phyloP scores from a whole-genome alignment of 2,329 filamentous ascomycete genomes.

The Neonectria coccinea region DNA sequence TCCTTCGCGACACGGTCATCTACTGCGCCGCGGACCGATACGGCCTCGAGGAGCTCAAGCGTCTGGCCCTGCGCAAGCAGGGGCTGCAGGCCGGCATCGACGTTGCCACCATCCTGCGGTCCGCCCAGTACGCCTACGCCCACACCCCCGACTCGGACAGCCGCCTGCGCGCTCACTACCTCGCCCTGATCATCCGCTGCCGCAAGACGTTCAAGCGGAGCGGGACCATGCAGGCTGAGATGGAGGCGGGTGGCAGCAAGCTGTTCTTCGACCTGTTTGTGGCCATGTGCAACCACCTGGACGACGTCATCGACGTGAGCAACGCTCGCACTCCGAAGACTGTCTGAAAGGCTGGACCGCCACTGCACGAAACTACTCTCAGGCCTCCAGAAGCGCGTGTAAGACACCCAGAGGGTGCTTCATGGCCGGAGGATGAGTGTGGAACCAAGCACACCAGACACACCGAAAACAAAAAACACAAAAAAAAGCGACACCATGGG shows the following conservation, averaged over 20 bases:
- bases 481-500: constrained; percentile 40
- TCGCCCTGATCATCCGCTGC: constrained; percentile 96
- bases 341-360: constrained; percentile 56
- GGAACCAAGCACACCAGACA: constrained; percentile 37
- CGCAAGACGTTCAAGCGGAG: constrained; percentile 98
- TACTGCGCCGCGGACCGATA: constrained; percentile 95
- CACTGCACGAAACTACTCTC: constrained; percentile 26
- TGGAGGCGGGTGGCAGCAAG: constrained; percentile 90
- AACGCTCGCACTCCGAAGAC: constrained; percentile 71
- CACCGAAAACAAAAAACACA: constrained; percentile 40
- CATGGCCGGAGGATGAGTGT: constrained; percentile 40
- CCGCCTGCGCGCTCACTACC: constrained; percentile 93
- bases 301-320: constrained; percentile 91
- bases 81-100: constrained; percentile 93
- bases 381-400: constrained; percentile 40
- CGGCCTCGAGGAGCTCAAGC: constrained; percentile 92
- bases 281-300: constrained; percentile 97
- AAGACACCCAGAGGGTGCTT: constrained; percentile 33
- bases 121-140: constrained; percentile 94
- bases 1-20: constrained; percentile 92
- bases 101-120: constrained; percentile 89
- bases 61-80: constrained; percentile 91
- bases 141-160: constrained; percentile 95
- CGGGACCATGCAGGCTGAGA: constrained; percentile 98
- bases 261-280: constrained; percentile 99